Evolutionary conservation across 805 yeast genomes (phyloP).

Genomic region (Blastobotrys parvus): DNA sequence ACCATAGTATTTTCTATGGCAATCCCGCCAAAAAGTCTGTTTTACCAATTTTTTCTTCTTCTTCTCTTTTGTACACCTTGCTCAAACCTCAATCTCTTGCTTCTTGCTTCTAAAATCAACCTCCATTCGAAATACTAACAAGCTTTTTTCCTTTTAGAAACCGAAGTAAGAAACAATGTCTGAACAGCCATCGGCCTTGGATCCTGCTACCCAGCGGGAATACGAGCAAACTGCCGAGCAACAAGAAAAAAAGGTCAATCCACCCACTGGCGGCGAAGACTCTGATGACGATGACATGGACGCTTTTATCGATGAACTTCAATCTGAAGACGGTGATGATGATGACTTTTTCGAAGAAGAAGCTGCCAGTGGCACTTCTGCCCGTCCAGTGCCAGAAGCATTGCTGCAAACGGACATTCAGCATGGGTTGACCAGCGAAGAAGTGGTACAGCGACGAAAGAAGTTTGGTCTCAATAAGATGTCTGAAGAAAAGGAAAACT

Average conservation of each 20-base stretch:
- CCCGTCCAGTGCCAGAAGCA: conserved; percentile 80
- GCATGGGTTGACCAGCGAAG: conserved; percentile 68
- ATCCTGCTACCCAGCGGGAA: neutral
- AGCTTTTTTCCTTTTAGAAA: neutral
- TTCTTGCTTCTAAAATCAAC: neutral
- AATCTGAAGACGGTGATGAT: conserved; percentile 48
- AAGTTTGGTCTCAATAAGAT: conserved; percentile 84
- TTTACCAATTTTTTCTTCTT: conserved; percentile 7
- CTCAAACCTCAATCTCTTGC: neutral
- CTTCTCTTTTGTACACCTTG: conserved; percentile 6
- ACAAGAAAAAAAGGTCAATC: neutral
- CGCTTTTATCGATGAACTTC: conserved; percentile 52
- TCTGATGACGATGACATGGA: conserved; percentile 64
- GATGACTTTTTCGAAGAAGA: conserved; percentile 32
- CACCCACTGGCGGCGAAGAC: conserved; percentile 38
- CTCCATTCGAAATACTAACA: neutral
- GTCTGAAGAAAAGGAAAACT: conserved; percentile 81
- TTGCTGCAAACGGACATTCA: conserved; percentile 74
- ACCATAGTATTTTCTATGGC: neutral
- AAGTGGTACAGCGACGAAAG: conserved; percentile 77
- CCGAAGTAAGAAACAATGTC: neutral
- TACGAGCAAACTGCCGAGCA: neutral
- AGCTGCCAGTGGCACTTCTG: conserved; percentile 43
- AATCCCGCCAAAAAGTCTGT: neutral
- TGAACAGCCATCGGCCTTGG: neutral